Base-by-base conservation (phyloP, 148 eudicot species). In the Agrostemma githago region DNA sequence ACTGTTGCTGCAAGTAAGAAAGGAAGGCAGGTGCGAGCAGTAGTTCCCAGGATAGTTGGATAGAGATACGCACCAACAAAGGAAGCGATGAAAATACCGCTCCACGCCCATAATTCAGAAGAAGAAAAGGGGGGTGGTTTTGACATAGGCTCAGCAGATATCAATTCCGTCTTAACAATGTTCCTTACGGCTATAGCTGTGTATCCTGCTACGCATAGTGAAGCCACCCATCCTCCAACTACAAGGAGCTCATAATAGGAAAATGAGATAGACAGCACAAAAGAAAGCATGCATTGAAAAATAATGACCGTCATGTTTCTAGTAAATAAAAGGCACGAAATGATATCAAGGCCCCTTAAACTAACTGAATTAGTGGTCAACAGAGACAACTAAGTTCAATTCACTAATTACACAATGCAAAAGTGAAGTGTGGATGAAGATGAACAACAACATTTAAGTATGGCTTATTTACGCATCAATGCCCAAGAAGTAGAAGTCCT, bases 171-270 rank as follows among this genome's bases (percentile, higher is more conserved):
- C 78, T 92, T 90, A 62, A 92, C 96, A 75, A 89, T 75, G 74
- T 86, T 92, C 76, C 99, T 81, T 51, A 96, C 96, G 66, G 97
- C 89, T 74, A 96, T 85, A 42, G 99, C 96, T 57, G 97, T 84
- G 74, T 51, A 96, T 71, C 90, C 99, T 63, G 99, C 99, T 19
- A 92, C 99, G 68, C 86, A 76, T 6, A 96, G 86, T 12, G 99
- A 90, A 81, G 99, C 99, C 68, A 92, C 80, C 97, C 99, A 96
- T n/a, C 99, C 99, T 69, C 82, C 99, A 88, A 86, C 99, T 96
- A 88, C 79, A 82, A 64, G 41, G 40, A 66, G 61, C 54, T 38
- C 73, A 69, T 4, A 58, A 51, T 2, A 51, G 38, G 39, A 2
- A n/a, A 40, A 39, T 54, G 15, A n/a, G 34, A 68, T 4, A 11